Base-by-base conservation (phyloP, 1,139 yeast species). In the Yamadazyma dendronema region DNA sequence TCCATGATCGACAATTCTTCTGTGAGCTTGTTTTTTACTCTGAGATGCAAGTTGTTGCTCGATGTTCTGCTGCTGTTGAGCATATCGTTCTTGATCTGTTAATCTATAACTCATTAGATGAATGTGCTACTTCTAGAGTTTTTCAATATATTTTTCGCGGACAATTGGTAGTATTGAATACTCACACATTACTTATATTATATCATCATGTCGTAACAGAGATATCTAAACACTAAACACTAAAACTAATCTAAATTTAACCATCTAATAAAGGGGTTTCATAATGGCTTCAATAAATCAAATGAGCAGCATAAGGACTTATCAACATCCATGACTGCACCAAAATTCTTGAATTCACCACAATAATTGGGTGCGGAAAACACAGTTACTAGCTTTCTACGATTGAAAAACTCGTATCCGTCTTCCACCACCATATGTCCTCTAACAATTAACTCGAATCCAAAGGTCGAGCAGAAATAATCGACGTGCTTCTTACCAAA, bases 401-500 rank as follows among this genome's bases (percentile, higher is more conserved):
- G 79, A 42, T 84, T 82, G 60, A 85, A 87, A 54, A 87, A 87
- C 57, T 87, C 96, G 56, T 87, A 87, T 3, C 96, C 96, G 57
- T 87, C 95, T 61, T 87, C 95, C 31, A 87, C 96, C 34, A 87
- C 96, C 95, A 87, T 87, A 59, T 87, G 96, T 12, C 95, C 95
- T 50, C 96, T 68, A 23, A 84, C 89, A 46, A 87, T 75, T 50
- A 87, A 65, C 59, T 87, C 96, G 63, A 87, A 82, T 40, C 82
- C 79, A 59, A 86, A 85, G 34, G 72, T 72, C 15, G 74, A 61
- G 50, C 87, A 82, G 52, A 87, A 87, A 48, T 77, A 74, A 48
- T 80, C 82, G 8, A 87, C 89, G 40, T 84, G 85, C 40, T 76
- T 76, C 46, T 76, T 77, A 28, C 90, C 89, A 62, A 86, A 87